A percentile compares a stretch with the other conserved stretches of the same genome.
phyloP scores from a whole-genome alignment of 208 protist genomes.

The Plasmodiophora brassicae region DNA sequence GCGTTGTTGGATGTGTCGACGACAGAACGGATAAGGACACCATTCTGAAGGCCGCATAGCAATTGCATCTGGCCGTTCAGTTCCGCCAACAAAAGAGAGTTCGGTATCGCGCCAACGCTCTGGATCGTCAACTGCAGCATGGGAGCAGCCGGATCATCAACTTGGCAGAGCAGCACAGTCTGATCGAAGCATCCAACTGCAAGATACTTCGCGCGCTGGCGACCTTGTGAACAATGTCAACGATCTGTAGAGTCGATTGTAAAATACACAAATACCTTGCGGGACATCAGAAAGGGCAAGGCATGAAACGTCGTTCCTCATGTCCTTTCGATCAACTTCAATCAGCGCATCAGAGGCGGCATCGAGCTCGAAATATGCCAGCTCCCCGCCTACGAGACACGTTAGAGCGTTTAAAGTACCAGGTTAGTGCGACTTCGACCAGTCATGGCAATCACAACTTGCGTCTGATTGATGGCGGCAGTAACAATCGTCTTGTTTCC shows the following conservation, averaged over 20 bases:
- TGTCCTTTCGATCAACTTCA: constrained; percentile 65
- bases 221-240: no score
- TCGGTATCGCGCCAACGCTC: not conserved
- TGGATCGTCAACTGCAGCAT: constrained; percentile 40
- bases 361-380: constrained; percentile 84
- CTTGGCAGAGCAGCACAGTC: constrained; percentile 46
- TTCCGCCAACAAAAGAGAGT: not conserved
- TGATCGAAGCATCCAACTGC: constrained; percentile 58
- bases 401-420: not conserved
- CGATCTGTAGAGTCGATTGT: no score
- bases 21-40: constrained; percentile 65
- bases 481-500: constrained; percentile 51
- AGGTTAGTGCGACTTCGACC: constrained; percentile 55
- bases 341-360: constrained; percentile 55
- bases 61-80: not conserved
- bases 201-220: constrained; percentile 58
- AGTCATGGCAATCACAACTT: constrained; percentile 68
- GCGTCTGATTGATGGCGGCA: constrained; percentile 61
- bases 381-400: not conserved
- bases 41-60: constrained; percentile 67
- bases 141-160: constrained; percentile 43
- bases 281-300: constrained; percentile 64
- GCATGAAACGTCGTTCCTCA: constrained; percentile 59
- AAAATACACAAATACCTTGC: no score
- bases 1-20: constrained; percentile 59